Evolutionary conservation across 768 basidiomycete genomes (phyloP).

Genomic region (Suillus weaverae): DNA sequence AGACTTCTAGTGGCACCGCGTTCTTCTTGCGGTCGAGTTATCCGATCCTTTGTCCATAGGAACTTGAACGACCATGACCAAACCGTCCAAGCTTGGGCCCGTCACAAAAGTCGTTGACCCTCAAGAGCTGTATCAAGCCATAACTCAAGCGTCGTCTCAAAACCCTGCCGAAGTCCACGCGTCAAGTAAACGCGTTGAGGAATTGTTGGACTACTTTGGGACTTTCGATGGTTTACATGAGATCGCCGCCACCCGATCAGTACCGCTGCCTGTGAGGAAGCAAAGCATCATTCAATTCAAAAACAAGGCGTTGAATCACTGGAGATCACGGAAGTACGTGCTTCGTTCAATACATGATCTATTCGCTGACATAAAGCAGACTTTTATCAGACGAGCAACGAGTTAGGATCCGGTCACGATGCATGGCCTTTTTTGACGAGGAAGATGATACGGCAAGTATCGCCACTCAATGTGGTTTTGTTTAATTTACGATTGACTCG

Average conservation of each 20-base stretch:
- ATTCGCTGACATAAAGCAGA: slow-evolving; percentile 38
- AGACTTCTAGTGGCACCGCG: neutral
- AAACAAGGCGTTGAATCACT: slow-evolving; percentile 70
- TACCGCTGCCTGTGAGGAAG: slow-evolving; percentile 69
- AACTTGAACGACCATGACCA: slow-evolving; percentile 22
- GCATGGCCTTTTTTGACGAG: slow-evolving; percentile 71
- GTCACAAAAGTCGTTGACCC: slow-evolving; percentile 45
- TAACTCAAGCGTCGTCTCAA: slow-evolving; percentile 73
- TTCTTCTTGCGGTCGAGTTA: neutral
- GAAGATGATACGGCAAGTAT: slow-evolving; percentile 65
- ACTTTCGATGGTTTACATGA: slow-evolving; percentile 70
- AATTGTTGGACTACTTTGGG: slow-evolving; percentile 67
- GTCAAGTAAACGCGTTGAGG: slow-evolving; percentile 62
- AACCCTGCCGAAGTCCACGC: slow-evolving; percentile 49
- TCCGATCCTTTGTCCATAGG: slow-evolving; percentile 10
- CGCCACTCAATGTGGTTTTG: neutral
- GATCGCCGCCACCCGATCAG: slow-evolving; percentile 60
- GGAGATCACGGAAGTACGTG: slow-evolving; percentile 75
- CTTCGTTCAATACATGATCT: neutral
- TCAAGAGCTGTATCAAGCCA: slow-evolving; percentile 64
- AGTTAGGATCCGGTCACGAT: slow-evolving; percentile 60
- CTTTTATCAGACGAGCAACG: slow-evolving; percentile 70
- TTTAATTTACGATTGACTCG: slow-evolving; percentile 11
- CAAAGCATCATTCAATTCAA: slow-evolving; percentile 91
- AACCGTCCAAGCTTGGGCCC: slow-evolving; percentile 7